phyloP scores from a whole-genome alignment of 495 filamentous ascomycete species.

The Penicillium arizonense region DNA sequence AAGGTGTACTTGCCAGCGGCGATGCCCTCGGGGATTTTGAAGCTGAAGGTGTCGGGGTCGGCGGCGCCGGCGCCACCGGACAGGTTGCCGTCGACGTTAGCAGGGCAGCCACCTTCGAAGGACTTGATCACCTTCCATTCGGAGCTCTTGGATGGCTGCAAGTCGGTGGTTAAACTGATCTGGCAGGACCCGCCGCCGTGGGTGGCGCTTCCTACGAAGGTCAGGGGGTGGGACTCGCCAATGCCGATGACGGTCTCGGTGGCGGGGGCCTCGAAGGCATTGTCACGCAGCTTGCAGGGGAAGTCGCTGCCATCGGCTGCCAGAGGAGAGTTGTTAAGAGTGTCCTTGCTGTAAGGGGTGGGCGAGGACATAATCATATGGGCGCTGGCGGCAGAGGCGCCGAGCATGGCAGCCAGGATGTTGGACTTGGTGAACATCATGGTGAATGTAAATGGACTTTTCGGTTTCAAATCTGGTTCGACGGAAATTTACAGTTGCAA shows the following conservation, averaged over 20 bases:
- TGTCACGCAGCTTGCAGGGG: slow-evolving; percentile 66
- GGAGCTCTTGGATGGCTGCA: slow-evolving; percentile 48
- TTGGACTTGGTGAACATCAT: slow-evolving; percentile 41
- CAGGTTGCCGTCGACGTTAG: slow-evolving; percentile 46
- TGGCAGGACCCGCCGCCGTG: slow-evolving; percentile 93
- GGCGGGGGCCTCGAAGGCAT: slow-evolving; percentile 20
- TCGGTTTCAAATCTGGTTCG: slow-evolving; percentile 22
- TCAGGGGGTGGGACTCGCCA: slow-evolving; percentile 27
- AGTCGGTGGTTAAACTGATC: slow-evolving; percentile 75
- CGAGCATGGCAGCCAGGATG: slow-evolving; percentile 43
- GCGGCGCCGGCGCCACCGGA: slow-evolving; percentile 11
- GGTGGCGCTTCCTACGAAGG: slow-evolving; percentile 52
- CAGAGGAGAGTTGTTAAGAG: slow-evolving; percentile 62
- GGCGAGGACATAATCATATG: slow-evolving; percentile 76
- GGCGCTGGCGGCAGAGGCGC: slow-evolving; percentile 46
- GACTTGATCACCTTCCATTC: slow-evolving; percentile 80
- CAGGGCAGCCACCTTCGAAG: slow-evolving; percentile 75
- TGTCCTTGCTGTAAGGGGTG: slow-evolving; percentile 56
- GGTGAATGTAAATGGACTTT: slow-evolving; percentile 15
- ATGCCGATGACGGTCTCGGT: slow-evolving; percentile 31
- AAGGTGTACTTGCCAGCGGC: slow-evolving; percentile 59
- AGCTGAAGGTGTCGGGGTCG: slow-evolving; percentile 36
- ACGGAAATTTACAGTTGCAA: slow-evolving; percentile 15
- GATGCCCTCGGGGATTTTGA: slow-evolving; percentile 44
- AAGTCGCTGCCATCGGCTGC: slow-evolving; percentile 60